Evolutionary conservation across 2,329 filamentous ascomycete genomes (phyloP).

Genomic region (Aureobasidium sp.): DNA sequence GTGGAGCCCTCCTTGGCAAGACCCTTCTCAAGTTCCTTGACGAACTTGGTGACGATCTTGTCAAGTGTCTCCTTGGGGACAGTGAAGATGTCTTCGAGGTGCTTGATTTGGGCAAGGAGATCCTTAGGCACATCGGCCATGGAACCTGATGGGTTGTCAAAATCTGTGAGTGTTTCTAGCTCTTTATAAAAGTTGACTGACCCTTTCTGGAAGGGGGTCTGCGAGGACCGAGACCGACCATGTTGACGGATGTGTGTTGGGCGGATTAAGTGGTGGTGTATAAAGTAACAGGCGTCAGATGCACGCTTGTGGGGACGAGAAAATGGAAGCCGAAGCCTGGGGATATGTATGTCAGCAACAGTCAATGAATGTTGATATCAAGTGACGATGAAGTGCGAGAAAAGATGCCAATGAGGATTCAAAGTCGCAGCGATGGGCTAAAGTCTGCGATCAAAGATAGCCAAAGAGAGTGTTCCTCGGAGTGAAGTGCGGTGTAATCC

Average conservation of each 20-base stretch:
- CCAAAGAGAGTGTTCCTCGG: background rate
- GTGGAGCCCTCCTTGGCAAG: constrained; percentile 80
- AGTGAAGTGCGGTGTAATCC: background rate
- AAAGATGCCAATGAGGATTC: background rate
- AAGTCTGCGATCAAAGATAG: background rate
- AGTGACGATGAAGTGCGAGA: background rate
- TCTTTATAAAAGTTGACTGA: constrained; percentile 38
- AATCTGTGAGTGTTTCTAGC: constrained; percentile 8
- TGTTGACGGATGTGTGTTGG: constrained; percentile 31
- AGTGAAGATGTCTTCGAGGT: constrained; percentile 75
- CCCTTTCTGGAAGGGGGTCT: constrained; percentile 64
- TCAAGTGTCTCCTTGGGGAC: constrained; percentile 75
- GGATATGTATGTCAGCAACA: background rate
- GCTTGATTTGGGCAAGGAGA: constrained; percentile 70
- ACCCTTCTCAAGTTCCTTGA: constrained; percentile 81
- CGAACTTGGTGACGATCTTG: constrained; percentile 81
- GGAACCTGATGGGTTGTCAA: constrained; percentile 52
- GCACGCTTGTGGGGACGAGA: background rate
- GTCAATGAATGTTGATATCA: too few relatives aligned
- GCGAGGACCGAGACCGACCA: constrained; percentile 58
- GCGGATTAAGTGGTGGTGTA: background rate
- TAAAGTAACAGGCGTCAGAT: background rate
- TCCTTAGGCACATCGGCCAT: constrained; percentile 86
- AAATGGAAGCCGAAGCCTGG: too few relatives aligned
- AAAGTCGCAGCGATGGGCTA: background rate